Conservation (phyloP, 2,329 filamentous ascomycete genomes). For the Decorospora gaudefroyi region DNA sequence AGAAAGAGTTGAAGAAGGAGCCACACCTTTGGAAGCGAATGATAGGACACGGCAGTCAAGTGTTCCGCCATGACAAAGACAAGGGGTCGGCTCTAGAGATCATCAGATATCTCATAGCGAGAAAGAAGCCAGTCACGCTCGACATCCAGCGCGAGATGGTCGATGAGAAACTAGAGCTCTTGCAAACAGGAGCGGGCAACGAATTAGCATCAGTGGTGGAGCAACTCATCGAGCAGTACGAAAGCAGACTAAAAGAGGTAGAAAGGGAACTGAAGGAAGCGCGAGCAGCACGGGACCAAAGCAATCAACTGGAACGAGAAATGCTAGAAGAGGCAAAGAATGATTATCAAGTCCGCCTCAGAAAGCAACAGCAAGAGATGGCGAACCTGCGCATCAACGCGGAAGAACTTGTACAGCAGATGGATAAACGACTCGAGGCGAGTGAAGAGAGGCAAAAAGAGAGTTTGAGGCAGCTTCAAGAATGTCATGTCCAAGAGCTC, state of each 20-base stretch:
- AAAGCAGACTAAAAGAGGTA: neutral
- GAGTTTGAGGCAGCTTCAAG: neutral
- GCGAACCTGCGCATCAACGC: conserved; percentile 2
- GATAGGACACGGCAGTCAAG: conserved; percentile 19
- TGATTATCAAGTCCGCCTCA: neutral
- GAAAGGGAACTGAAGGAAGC: conserved; percentile 1
- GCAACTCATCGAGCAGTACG: neutral
- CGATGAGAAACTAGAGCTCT: conserved; percentile 9
- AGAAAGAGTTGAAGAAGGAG: conserved; percentile 1
- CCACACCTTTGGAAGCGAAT: conserved; percentile 14
- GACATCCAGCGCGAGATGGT: conserved; percentile 22
- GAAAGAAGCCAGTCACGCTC: conserved; percentile 11
- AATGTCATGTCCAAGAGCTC: neutral
- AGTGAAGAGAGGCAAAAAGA: neutral
- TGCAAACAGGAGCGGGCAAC: conserved; percentile 11
- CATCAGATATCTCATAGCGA: conserved; percentile 14
- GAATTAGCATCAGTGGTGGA: conserved; percentile 8
- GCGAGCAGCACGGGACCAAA: neutral
- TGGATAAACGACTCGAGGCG: conserved; percentile 3
- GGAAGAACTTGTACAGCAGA: conserved; percentile 7
- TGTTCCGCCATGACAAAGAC: conserved; percentile 16
- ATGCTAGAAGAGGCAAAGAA: neutral
- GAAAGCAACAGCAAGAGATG: conserved; percentile 5
- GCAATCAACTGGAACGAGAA: neutral
- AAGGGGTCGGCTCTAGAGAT: conserved; percentile 10